phyloP scores from a whole-genome alignment of 2,329 filamentous ascomycete genomes.

The Tolypocladium pustulatum region DNA sequence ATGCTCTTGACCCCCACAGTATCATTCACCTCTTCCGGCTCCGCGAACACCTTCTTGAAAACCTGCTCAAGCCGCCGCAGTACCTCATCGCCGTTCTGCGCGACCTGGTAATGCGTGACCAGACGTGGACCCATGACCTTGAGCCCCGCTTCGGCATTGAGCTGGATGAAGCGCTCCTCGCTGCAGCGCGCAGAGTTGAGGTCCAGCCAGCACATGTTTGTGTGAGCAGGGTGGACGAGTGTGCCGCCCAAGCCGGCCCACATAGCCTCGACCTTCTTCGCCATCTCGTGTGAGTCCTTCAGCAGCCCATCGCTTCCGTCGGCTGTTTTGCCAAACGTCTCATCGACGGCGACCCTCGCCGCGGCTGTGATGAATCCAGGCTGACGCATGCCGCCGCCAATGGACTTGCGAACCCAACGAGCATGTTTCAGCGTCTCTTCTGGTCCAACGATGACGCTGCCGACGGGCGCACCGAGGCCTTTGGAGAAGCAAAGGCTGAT shows the following conservation, averaged over 20 bases:
- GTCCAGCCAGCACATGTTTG: slow-evolving; percentile 90
- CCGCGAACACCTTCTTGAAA: slow-evolving; percentile 30
- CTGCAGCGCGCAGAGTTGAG: slow-evolving; percentile 47
- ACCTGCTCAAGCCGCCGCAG: slow-evolving; percentile 44
- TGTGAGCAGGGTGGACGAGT: slow-evolving; percentile 60
- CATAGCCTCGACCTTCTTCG: slow-evolving; percentile 53
- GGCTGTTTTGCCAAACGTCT: slow-evolving; percentile 28
- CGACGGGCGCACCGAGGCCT: slow-evolving; percentile 71
- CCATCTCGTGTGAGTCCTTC: slow-evolving; percentile 47
- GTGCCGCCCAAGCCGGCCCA: slow-evolving; percentile 64
- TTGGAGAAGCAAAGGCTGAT: slow-evolving; percentile 74
- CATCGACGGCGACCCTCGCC: slow-evolving; percentile 54
- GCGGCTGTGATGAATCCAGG: slow-evolving; percentile 63
- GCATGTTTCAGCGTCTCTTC: slow-evolving; percentile 24
- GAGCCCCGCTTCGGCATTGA: slow-evolving; percentile 31
- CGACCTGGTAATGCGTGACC: slow-evolving; percentile 51
- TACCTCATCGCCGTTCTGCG: slow-evolving; percentile 47
- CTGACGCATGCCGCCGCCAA: slow-evolving; percentile 67
- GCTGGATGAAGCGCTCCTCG: slow-evolving; percentile 23
- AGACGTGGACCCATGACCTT: slow-evolving; percentile 28
- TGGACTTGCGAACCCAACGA: slow-evolving; percentile 49
- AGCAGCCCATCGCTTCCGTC: slow-evolving; percentile 45
- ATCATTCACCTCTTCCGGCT: slow-evolving; percentile 1
- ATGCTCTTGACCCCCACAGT: not conserved
- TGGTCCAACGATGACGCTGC: slow-evolving; percentile 58